A percentile compares a stretch with the other conserved stretches of the same genome.
phyloP scores from a whole-genome alignment of 108 stramenopile genomes.

The Cyclotella baltica region DNA sequence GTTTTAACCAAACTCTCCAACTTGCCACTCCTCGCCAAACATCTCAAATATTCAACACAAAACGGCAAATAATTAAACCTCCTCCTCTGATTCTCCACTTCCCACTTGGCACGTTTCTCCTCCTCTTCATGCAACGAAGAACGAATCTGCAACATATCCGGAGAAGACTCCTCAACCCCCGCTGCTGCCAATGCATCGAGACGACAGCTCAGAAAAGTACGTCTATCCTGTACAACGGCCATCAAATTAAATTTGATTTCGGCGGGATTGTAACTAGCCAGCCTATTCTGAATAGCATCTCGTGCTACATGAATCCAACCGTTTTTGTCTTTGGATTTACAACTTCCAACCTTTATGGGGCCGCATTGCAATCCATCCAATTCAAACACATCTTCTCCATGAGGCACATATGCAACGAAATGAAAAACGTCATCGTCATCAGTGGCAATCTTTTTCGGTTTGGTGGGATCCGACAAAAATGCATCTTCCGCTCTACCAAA shows the following conservation, averaged over 20 bases:
- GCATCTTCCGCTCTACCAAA: constrained; percentile 88
- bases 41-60: constrained; percentile 74
- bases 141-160: constrained; percentile 49
- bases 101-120: constrained; percentile 77
- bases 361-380: constrained; percentile 94
- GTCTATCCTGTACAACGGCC: constrained; percentile 86
- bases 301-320: constrained; percentile 78
- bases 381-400: constrained; percentile 85
- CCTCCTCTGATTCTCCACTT: constrained; percentile 76
- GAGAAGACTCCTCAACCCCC: constrained; percentile 38
- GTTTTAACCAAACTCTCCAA: constrained; percentile 53
- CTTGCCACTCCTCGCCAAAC: constrained; percentile 70
- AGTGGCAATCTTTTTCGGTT: constrained; percentile 50
- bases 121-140: constrained; percentile 61
- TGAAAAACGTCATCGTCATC: constrained; percentile 93
- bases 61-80: constrained; percentile 85
- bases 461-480: constrained; percentile 76
- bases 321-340: constrained; percentile 22
- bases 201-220: constrained; percentile 55
- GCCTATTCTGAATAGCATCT: constrained; percentile 82
- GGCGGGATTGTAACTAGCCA: constrained; percentile 53
- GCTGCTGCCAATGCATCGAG: constrained; percentile 45
- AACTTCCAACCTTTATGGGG: constrained; percentile 82
- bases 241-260: constrained; percentile 96
- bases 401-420: constrained; percentile 94